These are phyloP conservation scores for Hymenotorrendiella dingleyae DNA, from an alignment of 2,329 filamentous ascomycete species.

Conservation along the genomic window DNA sequence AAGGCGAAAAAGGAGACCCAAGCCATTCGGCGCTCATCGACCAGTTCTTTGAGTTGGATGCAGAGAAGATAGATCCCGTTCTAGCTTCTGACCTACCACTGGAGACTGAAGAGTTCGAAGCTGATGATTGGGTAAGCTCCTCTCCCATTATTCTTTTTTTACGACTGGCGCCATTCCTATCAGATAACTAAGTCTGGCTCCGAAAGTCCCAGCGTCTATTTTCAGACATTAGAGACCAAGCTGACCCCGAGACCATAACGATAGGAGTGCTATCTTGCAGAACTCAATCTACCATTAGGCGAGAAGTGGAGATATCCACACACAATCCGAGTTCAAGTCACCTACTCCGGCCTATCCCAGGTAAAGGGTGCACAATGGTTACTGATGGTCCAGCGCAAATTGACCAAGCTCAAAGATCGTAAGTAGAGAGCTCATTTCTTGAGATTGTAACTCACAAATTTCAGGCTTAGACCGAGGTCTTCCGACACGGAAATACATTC, in stretches of 20 bases:
- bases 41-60: conserved; percentile 2
- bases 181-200: no score
- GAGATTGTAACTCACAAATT: not conserved
- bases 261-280: no score
- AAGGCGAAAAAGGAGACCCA: not conserved
- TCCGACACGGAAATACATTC: not conserved
- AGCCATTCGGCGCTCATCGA: not conserved
- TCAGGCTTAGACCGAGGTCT: not conserved
- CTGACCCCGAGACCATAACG: no score
- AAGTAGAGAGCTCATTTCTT: conserved; percentile 1
- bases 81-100: not conserved
- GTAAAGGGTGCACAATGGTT: conserved; percentile 15
- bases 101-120: not conserved
- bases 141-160: no score
- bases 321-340: conserved; percentile 7
- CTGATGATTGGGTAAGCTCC: conserved; percentile 5
- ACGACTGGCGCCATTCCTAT: no score
- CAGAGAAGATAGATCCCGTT: conserved; percentile 1
- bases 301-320: conserved; percentile 4
- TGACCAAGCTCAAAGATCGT: conserved; percentile 14
- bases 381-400: conserved; percentile 9
- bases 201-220: no score
- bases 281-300: conserved; percentile 2
- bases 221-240: no score
- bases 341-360: conserved; percentile 14